Base-by-base conservation (phyloP, 2,329 filamentous ascomycete genomes). In the Allantophomopsis cytisporea region DNA sequence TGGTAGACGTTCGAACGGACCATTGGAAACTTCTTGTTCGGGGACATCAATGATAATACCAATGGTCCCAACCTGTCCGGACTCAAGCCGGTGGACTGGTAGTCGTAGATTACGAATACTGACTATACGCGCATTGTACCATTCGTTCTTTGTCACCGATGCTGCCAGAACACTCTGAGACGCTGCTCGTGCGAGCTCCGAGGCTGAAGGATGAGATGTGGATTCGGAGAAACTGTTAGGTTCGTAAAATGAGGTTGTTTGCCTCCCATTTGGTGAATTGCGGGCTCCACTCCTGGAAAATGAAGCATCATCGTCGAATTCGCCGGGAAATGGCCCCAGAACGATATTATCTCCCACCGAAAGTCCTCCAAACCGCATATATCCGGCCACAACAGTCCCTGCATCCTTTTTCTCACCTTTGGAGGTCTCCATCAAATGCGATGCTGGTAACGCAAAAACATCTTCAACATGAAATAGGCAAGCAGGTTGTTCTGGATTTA, bases 391-490 rank as follows among this genome's bases (percentile, higher is more conserved):
- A 12, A 98, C 83, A n/a, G 76, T 70, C 7, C 80, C 80, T 15
- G 65, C 60, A 38, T 71, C 67, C 35, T 64, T 54, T 5, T 58
- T 56, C 20, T 59, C 50, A 41, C 63, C 53, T 40, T 64, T 50
- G 45, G 49, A 54, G 2, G 63, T 57, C 13, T 59, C 56, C n/a
- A 62, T 56, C 4, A 71, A 65, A 45, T 76, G 77, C 2, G 76
- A 74, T 1, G 73, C 71, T 1, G 80, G 73, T 12, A 88, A 71
- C 42, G 73, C 83, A 57, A 94, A 96, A 1, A 87, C 77, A 49
- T 95, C 89, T 54, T 96, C 89, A 17, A 96, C 73, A 53, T 95
- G 83, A 52, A 96, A 96, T 2, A 95, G 62, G 28, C 73, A 73
- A 4, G 65, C 63, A 2, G 76, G 73, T 40, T 73, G 69, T 42